Evolutionary conservation across 2,329 filamentous ascomycete genomes (phyloP).

Genomic region (Fusarium sp.): DNA sequence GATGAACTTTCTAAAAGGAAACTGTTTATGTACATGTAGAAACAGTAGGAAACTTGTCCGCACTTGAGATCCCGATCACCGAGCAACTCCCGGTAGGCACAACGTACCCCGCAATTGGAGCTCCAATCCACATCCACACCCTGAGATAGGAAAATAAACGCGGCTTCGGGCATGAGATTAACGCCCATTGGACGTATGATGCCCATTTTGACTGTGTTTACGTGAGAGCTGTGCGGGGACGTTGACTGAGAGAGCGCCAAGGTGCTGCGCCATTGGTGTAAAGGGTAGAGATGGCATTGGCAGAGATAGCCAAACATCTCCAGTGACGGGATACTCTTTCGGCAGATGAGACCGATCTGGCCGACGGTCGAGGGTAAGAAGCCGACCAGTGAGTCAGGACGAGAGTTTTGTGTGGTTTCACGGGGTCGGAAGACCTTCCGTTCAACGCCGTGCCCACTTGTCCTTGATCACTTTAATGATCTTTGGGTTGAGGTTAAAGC

Average conservation of each 20-base stretch:
- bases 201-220: constrained; percentile 11
- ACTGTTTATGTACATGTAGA: constrained; percentile 41
- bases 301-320: constrained; percentile 23
- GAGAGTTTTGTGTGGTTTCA: constrained; percentile 9
- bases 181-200: constrained; percentile 31
- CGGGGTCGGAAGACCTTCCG: constrained; percentile 31
- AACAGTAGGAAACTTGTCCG: constrained; percentile 31
- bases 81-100: constrained; percentile 42
- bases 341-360: constrained; percentile 36
- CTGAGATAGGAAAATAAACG: constrained; percentile 42
- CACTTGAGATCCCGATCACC: constrained; percentile 45
- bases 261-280: constrained; percentile 40
- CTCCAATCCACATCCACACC: constrained; percentile 39
- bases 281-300: constrained; percentile 16
- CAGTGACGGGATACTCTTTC: constrained; percentile 27
- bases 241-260: constrained; percentile 35
- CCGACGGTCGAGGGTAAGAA: constrained; percentile 24
- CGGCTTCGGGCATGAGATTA: constrained; percentile 18
- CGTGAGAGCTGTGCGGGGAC: constrained; percentile 28
- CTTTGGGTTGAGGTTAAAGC: constrained; percentile 3
- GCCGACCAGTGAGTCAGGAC: constrained; percentile 32
- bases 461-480: constrained; percentile 11
- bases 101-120: constrained; percentile 45
- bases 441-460: constrained; percentile 33
- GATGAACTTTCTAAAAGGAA: constrained; percentile 28